A percentile compares a stretch with the other conserved stretches of the same genome.
Evolutionary conservation across 148 eudicot species (phyloP).

Genomic region (Amaranthus palmeri): DNA sequence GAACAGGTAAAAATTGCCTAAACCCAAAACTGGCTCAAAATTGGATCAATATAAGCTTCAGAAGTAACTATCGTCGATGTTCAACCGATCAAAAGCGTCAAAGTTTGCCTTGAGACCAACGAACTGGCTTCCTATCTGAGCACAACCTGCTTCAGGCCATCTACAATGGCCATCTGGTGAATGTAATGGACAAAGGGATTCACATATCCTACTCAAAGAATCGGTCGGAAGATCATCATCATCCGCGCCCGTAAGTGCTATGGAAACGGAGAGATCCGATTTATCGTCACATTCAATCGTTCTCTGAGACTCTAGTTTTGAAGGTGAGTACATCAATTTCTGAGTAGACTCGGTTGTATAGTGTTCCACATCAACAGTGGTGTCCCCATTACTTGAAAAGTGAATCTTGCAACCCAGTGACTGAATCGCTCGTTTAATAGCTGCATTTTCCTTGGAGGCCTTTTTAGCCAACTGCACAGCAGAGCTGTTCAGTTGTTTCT

Average conservation of each 20-base stretch:
- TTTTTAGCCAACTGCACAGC: constrained; percentile 58
- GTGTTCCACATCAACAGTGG: constrained; percentile 59
- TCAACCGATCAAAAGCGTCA: constrained; percentile 90
- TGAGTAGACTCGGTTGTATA: constrained; percentile 39
- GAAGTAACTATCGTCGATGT: constrained; percentile 86
- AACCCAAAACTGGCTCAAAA: constrained; percentile 23
- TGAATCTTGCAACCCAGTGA: constrained; percentile 87
- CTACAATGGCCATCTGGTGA: constrained; percentile 71
- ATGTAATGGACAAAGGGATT: constrained; percentile 74
- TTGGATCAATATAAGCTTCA: constrained; percentile 20
- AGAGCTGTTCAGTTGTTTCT: constrained; percentile 62
- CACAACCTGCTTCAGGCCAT: constrained; percentile 96
- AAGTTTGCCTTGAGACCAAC: constrained; percentile 84
- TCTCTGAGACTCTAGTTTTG: constrained; percentile 39
- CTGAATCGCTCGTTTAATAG: constrained; percentile 80
- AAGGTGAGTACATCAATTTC: constrained; percentile 32
- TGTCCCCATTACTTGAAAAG: constrained; percentile 69
- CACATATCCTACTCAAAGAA: constrained; percentile 60
- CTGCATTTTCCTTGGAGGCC: constrained; percentile 66
- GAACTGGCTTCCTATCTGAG: constrained; percentile 84
- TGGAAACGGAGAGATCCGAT: constrained; percentile 59
- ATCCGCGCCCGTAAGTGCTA: constrained; percentile 41
- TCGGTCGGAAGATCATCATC: constrained; percentile 48
- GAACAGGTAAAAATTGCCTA: constrained; percentile 21
- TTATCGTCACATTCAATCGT: constrained; percentile 41